These are phyloP conservation scores for Pythium grandisporangium DNA, from an alignment of 352 stramenopile genomes.

Conservation along the genomic window DNA sequence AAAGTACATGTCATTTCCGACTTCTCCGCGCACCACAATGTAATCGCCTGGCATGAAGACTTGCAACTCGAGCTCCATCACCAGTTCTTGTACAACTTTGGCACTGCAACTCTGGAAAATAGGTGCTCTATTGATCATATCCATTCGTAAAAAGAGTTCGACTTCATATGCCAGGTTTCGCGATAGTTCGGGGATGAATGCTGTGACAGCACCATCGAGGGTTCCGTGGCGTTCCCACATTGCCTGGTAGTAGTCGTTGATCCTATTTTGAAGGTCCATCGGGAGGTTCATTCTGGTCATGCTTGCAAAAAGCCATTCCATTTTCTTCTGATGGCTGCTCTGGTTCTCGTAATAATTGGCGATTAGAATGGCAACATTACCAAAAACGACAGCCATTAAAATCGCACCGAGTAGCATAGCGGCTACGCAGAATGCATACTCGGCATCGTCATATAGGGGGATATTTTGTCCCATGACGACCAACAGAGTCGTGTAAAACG, in stretches of 20 bases:
- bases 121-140: constrained; percentile 81
- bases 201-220: constrained; percentile 59
- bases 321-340: constrained; percentile 79
- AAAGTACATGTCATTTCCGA: constrained; percentile 87
- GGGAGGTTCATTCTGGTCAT: constrained; percentile 80
- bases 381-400: constrained; percentile 81
- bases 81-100: constrained; percentile 77
- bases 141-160: constrained; percentile 73
- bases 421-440: constrained; percentile 68
- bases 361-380: constrained; percentile 80
- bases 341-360: constrained; percentile 82
- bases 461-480: constrained; percentile 80
- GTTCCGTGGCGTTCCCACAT: constrained; percentile 83
- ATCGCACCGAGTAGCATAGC: constrained; percentile 66
- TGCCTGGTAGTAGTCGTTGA: constrained; percentile 81
- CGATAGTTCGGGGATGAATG: constrained; percentile 73
- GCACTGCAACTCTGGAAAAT: constrained; percentile 78
- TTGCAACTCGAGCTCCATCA: constrained; percentile 75
- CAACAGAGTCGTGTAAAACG: constrained; percentile 60
- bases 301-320: constrained; percentile 79
- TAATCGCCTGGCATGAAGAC: constrained; percentile 85
- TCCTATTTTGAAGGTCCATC: constrained; percentile 68
- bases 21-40: constrained; percentile 68
- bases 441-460: constrained; percentile 43
- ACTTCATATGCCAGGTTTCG: constrained; percentile 79